Percentiles rank a stretch among this genome's conserved stretches.
phyloP scores from a whole-genome alignment of 805 yeast species.

The Barnettozyma pratensis region DNA sequence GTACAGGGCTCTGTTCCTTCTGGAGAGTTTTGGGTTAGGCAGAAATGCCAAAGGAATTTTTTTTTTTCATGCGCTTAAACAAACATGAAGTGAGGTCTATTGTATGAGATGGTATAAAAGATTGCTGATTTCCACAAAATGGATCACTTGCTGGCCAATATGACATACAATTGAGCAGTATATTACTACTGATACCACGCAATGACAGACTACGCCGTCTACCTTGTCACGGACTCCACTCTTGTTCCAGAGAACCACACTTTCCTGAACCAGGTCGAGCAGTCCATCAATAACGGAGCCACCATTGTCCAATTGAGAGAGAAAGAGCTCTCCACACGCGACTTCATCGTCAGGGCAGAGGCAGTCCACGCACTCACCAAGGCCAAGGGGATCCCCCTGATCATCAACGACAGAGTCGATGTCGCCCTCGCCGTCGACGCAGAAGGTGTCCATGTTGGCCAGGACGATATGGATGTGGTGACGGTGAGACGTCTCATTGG shows the following conservation, averaged over 20 bases:
- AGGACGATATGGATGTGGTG: conserved; percentile 65
- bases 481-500: conserved; percentile 64
- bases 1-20: background rate
- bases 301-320: conserved; percentile 84
- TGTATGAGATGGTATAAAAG: background rate
- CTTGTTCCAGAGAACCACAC: conserved; percentile 59
- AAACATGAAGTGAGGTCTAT: background rate
- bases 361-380: conserved; percentile 58
- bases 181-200: too few species aligned
- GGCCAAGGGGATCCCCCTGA: conserved; percentile 59
- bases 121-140: background rate
- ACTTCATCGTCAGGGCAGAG: conserved; percentile 58
- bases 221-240: conserved; percentile 75
- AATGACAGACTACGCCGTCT: conserved; percentile 49
- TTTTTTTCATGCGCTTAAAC: conserved; percentile 1
- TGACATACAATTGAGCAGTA: too few species aligned
- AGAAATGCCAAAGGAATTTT: background rate
- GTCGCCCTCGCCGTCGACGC: conserved; percentile 87
- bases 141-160: too few species aligned
- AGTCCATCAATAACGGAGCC: conserved; percentile 65
- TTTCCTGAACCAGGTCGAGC: conserved; percentile 56
- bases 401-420: conserved; percentile 83
- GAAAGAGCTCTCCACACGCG: conserved; percentile 62
- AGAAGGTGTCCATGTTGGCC: conserved; percentile 92
- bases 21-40: background rate